phyloP scores from a whole-genome alignment of 768 basidiomycete species.

The Kockovaella imperatae region DNA sequence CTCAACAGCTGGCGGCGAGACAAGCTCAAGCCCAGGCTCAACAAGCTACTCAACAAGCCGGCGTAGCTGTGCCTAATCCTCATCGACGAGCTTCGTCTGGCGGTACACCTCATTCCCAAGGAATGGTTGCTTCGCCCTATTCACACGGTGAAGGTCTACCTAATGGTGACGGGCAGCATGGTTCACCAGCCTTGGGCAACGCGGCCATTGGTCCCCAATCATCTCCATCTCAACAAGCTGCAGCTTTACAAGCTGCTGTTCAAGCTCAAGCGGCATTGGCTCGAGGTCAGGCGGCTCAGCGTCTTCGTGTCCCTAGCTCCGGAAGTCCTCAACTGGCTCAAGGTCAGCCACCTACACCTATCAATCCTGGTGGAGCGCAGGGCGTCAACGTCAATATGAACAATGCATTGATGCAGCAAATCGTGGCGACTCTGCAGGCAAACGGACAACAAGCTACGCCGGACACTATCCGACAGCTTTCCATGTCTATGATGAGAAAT shows the following conservation, averaged over 20 bases:
- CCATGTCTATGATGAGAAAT: conserved; percentile 16
- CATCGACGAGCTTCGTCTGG: conserved; percentile 6
- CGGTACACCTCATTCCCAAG: conserved; percentile 25
- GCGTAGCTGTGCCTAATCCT: conserved; percentile 1
- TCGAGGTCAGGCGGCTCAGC: conserved; percentile 9
- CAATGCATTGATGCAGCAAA: conserved; percentile 17
- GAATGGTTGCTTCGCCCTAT: conserved; percentile 22
- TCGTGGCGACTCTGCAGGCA: conserved; percentile 16
- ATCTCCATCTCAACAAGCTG: conserved; percentile 12
- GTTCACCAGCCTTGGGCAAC: conserved; percentile 14
- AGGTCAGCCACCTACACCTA: conserved; percentile 3
- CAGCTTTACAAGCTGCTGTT: too few relatives aligned
- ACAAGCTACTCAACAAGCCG: conserved; percentile 7
- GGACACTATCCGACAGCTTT: conserved; percentile 23
- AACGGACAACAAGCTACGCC: conserved; percentile 27
- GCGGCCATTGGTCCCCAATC: conserved; percentile 6
- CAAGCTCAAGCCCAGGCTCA: conserved; percentile 24
- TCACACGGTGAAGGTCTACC: conserved; percentile 12
- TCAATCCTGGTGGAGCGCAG: neutral
- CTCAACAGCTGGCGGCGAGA: conserved; percentile 31
- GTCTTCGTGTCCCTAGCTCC: conserved; percentile 19
- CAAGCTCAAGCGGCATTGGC: conserved; percentile 8
- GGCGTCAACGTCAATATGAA: conserved; percentile 7
- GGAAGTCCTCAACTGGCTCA: conserved; percentile 2
- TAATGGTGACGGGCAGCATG: conserved; percentile 7